Conservation (phyloP, 1,139 yeast species). For the Taphrina populina region DNA sequence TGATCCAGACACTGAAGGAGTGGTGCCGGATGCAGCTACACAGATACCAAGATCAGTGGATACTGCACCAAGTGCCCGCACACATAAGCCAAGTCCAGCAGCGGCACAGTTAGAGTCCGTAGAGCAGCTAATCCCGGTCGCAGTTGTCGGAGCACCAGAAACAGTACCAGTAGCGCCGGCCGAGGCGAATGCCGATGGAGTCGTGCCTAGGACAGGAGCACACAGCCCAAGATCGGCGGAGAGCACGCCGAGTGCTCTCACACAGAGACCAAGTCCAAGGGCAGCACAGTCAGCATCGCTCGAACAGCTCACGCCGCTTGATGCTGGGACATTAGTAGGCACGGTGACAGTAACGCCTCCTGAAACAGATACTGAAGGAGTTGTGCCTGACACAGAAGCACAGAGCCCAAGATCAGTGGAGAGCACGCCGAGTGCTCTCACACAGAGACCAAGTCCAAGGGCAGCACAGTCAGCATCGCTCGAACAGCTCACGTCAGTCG, state of each 20-base stretch:
- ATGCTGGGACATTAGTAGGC: background rate
- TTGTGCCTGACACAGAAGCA: background rate
- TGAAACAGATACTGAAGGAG: background rate
- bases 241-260: background rate
- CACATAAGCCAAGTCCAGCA: background rate
- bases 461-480: background rate
- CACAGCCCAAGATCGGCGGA: background rate
- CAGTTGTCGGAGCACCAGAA: background rate
- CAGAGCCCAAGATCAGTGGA: background rate
- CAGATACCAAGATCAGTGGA: background rate
- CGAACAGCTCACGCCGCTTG: background rate
- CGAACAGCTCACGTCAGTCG: background rate
- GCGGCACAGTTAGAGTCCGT: background rate
- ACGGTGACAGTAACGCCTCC: background rate
- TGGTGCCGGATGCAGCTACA: background rate
- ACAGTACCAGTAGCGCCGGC: background rate
- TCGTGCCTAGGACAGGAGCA: background rate
- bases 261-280: conserved; percentile 4
- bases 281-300: background rate
- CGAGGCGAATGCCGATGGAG: background rate
- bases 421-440: too few species aligned
- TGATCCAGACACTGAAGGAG: background rate
- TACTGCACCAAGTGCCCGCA: background rate
- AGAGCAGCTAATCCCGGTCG: background rate
- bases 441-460: too few species aligned